Evolutionary conservation across 2,329 filamentous ascomycete species (phyloP), one percentile per base, ranked within the genome.

Genomic region (Diplocarpon mali): DNA sequence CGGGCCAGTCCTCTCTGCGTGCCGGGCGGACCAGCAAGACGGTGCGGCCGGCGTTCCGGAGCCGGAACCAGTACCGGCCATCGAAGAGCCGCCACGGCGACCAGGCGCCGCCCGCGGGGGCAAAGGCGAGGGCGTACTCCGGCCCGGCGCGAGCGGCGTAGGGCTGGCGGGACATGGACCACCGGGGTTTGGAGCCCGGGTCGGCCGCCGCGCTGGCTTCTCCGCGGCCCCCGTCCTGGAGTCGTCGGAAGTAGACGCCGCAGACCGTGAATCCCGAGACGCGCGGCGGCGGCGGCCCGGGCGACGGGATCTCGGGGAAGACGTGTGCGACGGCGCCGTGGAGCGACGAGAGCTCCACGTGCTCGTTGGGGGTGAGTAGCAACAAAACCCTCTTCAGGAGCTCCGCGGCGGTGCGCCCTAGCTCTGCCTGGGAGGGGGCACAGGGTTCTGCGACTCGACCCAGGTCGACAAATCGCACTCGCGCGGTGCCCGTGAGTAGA

Each of bases 31-130:
- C 10, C 1, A 15, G 27, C 9, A 58, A 14, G 3, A 41, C 38
- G 6, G 3, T 5, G 16, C 13, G 9, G 42, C 31, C 9, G 17
- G 36, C 20, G 37, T 54, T 58, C 38, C 46, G 32, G 12, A 77
- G 44, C 13, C 69, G 66, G 13, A 80, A 61, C 78, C 78, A 83
- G 60, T 71, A 82, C 2, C 78, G 73, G 0, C 75, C 73, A 58
- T 83, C 78, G 64, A 70, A 83, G 3, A 43, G 50, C 4, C 37
- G 40, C 58, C 59, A 63, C 2, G 53, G 38, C 32, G 50, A 45
- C 49, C 53, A 52, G 5, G 35, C 28, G 13, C 6, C 11, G 27
- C n/a, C n/a, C 16, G 30, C 11, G 11, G 35, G 14, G n/a, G 14
- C 29, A 17, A 32, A 44, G 20, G 38, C 17, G 15, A 34, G 17